A percentile compares a stretch with the other conserved stretches of the same genome.
phyloP scores from a whole-genome alignment of 2,329 filamentous ascomycete species.

The Aureobasidium sp. region DNA sequence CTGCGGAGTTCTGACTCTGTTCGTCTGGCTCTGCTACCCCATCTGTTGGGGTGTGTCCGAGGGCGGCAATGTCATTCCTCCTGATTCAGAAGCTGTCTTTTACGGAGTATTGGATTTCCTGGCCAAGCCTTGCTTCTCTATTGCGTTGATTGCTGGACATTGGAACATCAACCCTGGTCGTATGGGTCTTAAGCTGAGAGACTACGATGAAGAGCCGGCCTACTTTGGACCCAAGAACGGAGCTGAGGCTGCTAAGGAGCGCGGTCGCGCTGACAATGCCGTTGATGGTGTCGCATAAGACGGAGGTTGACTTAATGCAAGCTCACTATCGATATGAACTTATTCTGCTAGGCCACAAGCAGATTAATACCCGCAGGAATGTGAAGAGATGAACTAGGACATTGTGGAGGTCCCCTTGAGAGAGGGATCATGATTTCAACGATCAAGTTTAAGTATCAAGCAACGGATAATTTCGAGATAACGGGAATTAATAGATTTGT shows the following conservation, averaged over 20 bases:
- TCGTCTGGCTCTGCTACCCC: slow-evolving; percentile 56
- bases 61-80: slow-evolving; percentile 55
- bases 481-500: too few species aligned
- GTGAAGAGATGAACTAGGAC: not conserved
- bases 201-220: slow-evolving; percentile 28
- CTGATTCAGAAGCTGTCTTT: slow-evolving; percentile 57
- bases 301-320: not conserved
- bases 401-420: not conserved
- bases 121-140: slow-evolving; percentile 53
- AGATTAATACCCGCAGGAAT: not conserved
- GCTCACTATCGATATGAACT: not conserved
- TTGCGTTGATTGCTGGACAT: slow-evolving; percentile 51
- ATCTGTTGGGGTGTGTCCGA: slow-evolving; percentile 54
- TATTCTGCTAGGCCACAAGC: not conserved
- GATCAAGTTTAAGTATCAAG: not conserved
- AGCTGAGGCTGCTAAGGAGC: not conserved
- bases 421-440: not conserved
- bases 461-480: too few species aligned
- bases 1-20: slow-evolving; percentile 45
- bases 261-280: not conserved
- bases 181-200: slow-evolving; percentile 45
- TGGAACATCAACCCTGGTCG: slow-evolving; percentile 50
- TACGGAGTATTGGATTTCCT: slow-evolving; percentile 57
- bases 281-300: not conserved
- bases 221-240: slow-evolving; percentile 2